phyloP scores from a whole-genome alignment of 225 moss, liverwort and hornwort species.

The Anthoceros angustus region DNA sequence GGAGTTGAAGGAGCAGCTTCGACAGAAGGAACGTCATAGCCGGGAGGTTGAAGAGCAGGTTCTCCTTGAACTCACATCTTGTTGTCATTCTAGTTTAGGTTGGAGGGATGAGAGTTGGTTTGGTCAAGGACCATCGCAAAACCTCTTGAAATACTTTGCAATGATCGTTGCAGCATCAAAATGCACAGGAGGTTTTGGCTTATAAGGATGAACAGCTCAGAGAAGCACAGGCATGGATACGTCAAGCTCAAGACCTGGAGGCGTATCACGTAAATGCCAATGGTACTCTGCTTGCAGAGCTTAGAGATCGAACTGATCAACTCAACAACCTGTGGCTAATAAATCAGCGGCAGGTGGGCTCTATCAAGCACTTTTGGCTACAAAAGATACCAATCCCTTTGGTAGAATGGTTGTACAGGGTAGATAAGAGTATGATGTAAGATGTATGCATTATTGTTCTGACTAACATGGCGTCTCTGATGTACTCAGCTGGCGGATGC shows the following conservation, averaged over 20 bases:
- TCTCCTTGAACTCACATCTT: no score
- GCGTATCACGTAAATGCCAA: slow-evolving; percentile 66
- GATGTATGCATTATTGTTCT: not conserved
- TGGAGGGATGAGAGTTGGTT: no score
- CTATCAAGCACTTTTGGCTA: slow-evolving; percentile 1
- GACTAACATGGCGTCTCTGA: not conserved
- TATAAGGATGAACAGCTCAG: slow-evolving; percentile 79
- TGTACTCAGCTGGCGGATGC: slow-evolving; percentile 59
- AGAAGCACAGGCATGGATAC: slow-evolving; percentile 89
- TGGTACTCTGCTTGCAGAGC: slow-evolving; percentile 64
- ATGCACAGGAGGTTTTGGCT: slow-evolving; percentile 46
- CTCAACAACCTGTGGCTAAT: slow-evolving; percentile 87
- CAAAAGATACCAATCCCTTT: no score
- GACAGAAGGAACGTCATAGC: slow-evolving; percentile 54
- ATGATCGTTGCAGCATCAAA: slow-evolving; percentile 42
- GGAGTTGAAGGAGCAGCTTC: slow-evolving; percentile 65
- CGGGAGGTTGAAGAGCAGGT: slow-evolving; percentile 90
- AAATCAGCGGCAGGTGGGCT: slow-evolving; percentile 71
- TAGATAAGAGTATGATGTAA: no score
- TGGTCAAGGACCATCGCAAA: no score
- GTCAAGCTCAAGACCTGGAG: slow-evolving; percentile 81
- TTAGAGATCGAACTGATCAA: slow-evolving; percentile 77
- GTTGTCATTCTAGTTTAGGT: not conserved
- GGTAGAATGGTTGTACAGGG: no score
- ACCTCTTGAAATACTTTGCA: no score